Evolutionary conservation across 1,284 basidiomycete genomes (phyloP).

Genomic region (Ustilago esculenta): DNA sequence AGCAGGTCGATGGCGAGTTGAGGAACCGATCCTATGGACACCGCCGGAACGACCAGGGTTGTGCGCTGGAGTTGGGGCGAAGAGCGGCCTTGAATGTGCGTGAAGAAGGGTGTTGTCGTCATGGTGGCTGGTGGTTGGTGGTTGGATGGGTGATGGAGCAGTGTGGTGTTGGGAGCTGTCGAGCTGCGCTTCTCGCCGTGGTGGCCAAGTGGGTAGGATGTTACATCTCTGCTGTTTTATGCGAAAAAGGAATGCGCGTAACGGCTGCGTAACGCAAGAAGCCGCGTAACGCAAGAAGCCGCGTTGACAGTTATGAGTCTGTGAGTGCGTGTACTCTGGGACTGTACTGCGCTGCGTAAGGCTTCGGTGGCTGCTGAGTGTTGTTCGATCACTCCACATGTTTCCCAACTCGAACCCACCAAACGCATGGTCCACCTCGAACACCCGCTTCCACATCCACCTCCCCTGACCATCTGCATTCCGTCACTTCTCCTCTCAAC

Average conservation of each 20-base stretch:
- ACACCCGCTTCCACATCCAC: constrained; percentile 1
- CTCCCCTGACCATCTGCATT: no score
- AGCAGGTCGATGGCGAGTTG: constrained; percentile 60
- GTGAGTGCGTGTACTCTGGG: no score
- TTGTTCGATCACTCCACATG: constrained; percentile 52
- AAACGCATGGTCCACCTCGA: constrained; percentile 26
- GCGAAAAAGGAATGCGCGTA: no score
- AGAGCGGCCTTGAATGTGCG: neutral
- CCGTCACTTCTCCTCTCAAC: no score
- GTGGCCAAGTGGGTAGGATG: no score
- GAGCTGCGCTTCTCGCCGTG: constrained; percentile 4
- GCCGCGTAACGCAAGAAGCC: constrained; percentile 18
- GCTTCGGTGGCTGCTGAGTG: no score
- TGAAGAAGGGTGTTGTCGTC: constrained; percentile 27
- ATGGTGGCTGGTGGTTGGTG: neutral
- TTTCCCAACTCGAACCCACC: neutral
- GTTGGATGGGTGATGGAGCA: neutral
- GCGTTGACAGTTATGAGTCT: neutral
- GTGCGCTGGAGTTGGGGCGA: constrained; percentile 18
- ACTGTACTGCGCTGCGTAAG: constrained; percentile 6
- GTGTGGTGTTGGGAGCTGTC: constrained; percentile 11
- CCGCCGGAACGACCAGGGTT: constrained; percentile 53
- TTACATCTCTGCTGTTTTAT: constrained; percentile 17
- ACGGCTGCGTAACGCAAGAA: constrained; percentile 21
- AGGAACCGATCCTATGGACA: constrained; percentile 58